Base-by-base conservation (phyloP, 768 basidiomycete genomes). In the Pleurotus platypus region DNA sequence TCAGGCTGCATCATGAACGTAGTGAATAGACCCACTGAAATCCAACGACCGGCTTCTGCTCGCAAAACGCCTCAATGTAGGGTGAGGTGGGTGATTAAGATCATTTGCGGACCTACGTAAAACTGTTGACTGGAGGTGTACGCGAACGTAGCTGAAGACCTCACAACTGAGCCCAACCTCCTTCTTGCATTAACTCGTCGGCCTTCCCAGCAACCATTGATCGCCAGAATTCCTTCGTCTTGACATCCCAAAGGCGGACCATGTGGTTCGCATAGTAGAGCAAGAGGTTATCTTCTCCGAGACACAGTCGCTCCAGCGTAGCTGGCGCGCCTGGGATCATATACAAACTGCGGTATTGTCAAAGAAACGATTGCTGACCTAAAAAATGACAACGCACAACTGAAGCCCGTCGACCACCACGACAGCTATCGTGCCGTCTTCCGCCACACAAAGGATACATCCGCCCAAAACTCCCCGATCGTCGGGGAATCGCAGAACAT, bases 191-290 rank as follows among this genome's bases (percentile, higher is more conserved):
- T 56, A 93, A 75, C 49, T 93, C 92, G 49, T 84, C 81, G 0
- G 88, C 92, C 65, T 90, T 94, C 42, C 87, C 87, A 6, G 76
- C 62, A 4, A 78, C 78, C 81, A 91, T 91, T 0, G 93, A 90
- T 49, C 96, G 75, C 79, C 92, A 82, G 62, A 98, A 88, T 63
- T 97, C 94, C 57, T 81, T 80, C 0, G 86, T 89, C 59, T 84
- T 82, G 13, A 87, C 74, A 63, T 98, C 92, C 94, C 97, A 99
- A 2, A 95, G 71, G 42, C 97, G 78, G 1, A 90, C 91, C 55
- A 86, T 82, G 2, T 82, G 85, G 59, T 90, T 86, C 2, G 75
- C 75, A 68, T 98, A 98, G 1, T 89, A 69, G 5, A 95, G 72
- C 51, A 97, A 66, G 26, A 97, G 68, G 57, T 91, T 86, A 55